phyloP scores from a whole-genome alignment of 2,329 filamentous ascomycete species.

The Calonectria pseudoreteaudii region DNA sequence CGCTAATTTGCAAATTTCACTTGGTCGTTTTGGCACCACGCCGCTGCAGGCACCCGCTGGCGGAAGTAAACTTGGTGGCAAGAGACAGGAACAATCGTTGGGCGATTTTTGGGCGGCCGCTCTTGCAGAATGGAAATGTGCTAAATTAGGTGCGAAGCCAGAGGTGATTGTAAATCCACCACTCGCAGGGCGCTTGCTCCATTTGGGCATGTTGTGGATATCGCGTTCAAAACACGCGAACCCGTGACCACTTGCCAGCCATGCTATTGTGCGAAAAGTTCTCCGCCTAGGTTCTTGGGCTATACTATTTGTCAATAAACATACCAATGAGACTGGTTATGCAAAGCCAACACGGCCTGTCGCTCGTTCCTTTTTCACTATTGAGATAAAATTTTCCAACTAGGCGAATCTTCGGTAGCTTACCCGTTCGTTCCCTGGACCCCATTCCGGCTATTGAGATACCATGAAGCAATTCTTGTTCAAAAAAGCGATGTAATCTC shows the following conservation, averaged over 20 bases:
- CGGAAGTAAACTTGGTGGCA: not conserved
- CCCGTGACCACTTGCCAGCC: not conserved
- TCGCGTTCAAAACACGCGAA: not conserved
- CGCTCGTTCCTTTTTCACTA: too few species aligned
- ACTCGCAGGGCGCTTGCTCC: not conserved
- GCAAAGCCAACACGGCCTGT: not conserved
- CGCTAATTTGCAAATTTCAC: not conserved
- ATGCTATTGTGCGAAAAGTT: not conserved
- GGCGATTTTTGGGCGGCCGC: not conserved
- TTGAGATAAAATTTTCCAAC: too few species aligned
- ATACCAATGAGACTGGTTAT: not conserved
- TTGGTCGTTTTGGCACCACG: not conserved
- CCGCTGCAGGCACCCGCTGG: not conserved
- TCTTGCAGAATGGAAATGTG: not conserved
- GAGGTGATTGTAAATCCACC: not conserved
- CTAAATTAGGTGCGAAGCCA: not conserved
- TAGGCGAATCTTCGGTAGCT: not conserved
- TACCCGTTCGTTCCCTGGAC: not conserved
- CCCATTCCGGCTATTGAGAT: not conserved
- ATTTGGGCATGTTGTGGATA: not conserved
- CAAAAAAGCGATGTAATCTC: not conserved
- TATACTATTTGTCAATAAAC: not conserved
- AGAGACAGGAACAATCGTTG: not conserved
- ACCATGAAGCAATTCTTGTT: not conserved
- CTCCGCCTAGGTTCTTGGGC: not conserved